A percentile compares a stretch with the other conserved stretches of the same genome.
phyloP scores from a whole-genome alignment of 1,284 basidiomycete species.

The Cryptococcus sp. region DNA sequence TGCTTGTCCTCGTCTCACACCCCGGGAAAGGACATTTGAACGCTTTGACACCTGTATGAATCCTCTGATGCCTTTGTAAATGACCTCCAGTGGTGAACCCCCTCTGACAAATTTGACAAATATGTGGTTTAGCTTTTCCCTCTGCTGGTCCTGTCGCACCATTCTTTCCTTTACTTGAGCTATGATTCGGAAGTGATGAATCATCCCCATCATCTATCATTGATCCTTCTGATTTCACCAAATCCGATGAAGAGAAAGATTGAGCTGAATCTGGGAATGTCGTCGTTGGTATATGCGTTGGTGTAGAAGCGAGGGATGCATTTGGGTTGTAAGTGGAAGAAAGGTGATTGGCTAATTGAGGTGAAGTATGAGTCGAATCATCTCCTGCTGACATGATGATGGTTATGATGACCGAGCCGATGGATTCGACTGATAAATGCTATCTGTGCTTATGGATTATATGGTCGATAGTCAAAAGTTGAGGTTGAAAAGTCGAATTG shows the following conservation, averaged over 20 bases:
- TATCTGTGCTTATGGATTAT: no score
- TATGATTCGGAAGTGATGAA: not conserved
- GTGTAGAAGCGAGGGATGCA: not conserved
- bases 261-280: constrained; percentile 2
- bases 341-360: not conserved
- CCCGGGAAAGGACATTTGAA: constrained; percentile 46
- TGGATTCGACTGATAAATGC: no score
- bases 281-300: not conserved
- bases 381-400: not conserved
- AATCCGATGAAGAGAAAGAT: constrained; percentile 3
- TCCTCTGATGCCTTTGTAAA: constrained; percentile 43
- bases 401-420: no score
- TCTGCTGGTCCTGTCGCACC: constrained; percentile 44
- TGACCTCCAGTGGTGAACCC: constrained; percentile 45
- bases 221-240: constrained; percentile 1
- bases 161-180: constrained; percentile 38
- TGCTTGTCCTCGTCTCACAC: constrained; percentile 42
- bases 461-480: no score
- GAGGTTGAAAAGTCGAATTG: no score
- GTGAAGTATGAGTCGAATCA: not conserved
- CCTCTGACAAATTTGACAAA: constrained; percentile 39
- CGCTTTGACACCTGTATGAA: constrained; percentile 46
- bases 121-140: constrained; percentile 42
- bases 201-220: not conserved
- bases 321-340: not conserved